These are phyloP conservation scores for Sorghum bicolor DNA, from an alignment of 176 grass and related monocot genomes.

Conservation along the genomic window Sorghum_bicolor_NCBIv3 NC_012870.2:17960501-17961000, in stretches of 20 bases:
- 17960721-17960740: neutral
- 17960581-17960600: neutral
- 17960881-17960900: constrained; percentile 39
- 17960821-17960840: constrained; percentile 91
- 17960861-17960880: constrained; percentile 57
- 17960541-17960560: neutral
- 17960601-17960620: neutral
- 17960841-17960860: constrained; percentile 62
- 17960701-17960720: constrained; percentile 1
- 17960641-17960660: neutral
- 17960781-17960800: neutral
- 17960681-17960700: neutral
- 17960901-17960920: constrained; percentile 7
- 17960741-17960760: neutral
- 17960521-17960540: constrained; percentile 2
- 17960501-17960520: neutral
- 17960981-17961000: constrained; percentile 53
- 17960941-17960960: constrained; percentile 24
- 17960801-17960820: constrained; percentile 63
- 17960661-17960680: neutral
- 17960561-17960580: neutral
- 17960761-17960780: constrained; percentile 12
- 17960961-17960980: constrained; percentile 53
- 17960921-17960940: neutral
- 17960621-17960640: neutral